Percentiles rank a stretch among this genome's conserved stretches.
Conservation (phyloP, 2,329 filamentous ascomycete genomes). For the Sphaerulina musiva region DNA sequence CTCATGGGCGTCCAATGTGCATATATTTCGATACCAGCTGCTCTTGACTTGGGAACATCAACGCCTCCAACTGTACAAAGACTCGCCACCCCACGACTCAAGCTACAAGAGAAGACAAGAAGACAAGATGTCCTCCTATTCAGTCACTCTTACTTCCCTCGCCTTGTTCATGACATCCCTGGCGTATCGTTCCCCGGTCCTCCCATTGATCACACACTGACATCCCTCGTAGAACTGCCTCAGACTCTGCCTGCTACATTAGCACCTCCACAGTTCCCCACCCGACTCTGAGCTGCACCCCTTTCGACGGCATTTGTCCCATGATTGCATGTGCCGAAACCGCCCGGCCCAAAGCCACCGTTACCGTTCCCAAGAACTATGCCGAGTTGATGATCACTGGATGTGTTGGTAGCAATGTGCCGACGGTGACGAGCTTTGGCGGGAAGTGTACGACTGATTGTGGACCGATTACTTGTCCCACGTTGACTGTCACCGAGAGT, state of each 20-base stretch:
- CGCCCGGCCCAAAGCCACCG: constrained; percentile 7
- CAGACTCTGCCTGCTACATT: constrained; percentile 9
- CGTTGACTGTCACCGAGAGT: constrained; percentile 9
- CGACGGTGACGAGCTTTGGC: constrained; percentile 7
- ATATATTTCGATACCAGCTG: too few species aligned
- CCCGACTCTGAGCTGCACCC: constrained; percentile 9
- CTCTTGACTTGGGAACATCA: too few species aligned
- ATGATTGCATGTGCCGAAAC: constrained; percentile 7
- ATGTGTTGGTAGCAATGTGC: constrained; percentile 1
- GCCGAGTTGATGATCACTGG: background rate
- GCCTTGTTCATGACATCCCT: background rate
- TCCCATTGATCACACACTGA: background rate
- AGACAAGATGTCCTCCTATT: background rate
- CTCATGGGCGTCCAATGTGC: too few species aligned
- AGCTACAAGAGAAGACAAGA: background rate
- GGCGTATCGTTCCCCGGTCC: background rate
- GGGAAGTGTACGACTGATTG: constrained; percentile 12
- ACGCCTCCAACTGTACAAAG: background rate
- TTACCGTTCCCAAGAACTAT: constrained; percentile 8
- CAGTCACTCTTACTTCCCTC: background rate
- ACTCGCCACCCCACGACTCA: background rate
- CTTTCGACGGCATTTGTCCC: constrained; percentile 9
- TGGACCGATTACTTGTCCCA: constrained; percentile 14
- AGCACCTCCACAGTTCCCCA: constrained; percentile 11
- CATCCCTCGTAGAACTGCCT: background rate